Percentiles rank a stretch among this genome's conserved stretches.
These are phyloP conservation scores for Solanum medicagineum DNA, from an alignment of 257 asterid genomes.

Conservation along the genomic window DNA sequence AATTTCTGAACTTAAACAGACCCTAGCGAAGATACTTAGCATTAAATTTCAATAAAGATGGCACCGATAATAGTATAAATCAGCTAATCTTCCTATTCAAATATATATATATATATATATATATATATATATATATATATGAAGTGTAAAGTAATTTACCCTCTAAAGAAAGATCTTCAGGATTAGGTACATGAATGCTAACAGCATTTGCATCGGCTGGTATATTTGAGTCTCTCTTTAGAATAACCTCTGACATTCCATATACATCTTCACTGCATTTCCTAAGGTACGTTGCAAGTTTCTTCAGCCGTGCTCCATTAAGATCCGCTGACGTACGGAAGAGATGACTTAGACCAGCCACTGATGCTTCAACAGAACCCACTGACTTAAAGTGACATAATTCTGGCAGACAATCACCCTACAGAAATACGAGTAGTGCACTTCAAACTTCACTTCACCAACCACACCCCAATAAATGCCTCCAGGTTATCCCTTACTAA, in stretches of 20 bases:
- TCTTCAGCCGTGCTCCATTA: conserved; percentile 56
- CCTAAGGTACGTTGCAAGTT: conserved; percentile 57
- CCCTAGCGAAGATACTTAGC: background rate
- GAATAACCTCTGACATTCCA: conserved; percentile 67
- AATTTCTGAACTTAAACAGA: background rate
- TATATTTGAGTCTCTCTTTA: conserved; percentile 59
- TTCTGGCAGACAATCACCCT: conserved; percentile 32
- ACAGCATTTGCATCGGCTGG: conserved; percentile 76
- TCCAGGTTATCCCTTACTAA: background rate
- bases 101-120: background rate
- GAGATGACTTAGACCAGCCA: conserved; percentile 73
- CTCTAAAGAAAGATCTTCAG: conserved; percentile 33
- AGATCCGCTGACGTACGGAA: conserved; percentile 58
- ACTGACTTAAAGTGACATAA: conserved; percentile 31
- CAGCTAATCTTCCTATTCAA: background rate
- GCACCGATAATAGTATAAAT: background rate
- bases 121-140: background rate
- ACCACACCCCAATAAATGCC: background rate
- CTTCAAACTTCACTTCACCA: background rate
- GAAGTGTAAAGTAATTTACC: conserved; percentile 27
- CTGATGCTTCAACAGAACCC: conserved; percentile 64
- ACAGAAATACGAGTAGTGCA: conserved; percentile 1
- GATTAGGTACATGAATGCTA: conserved; percentile 64
- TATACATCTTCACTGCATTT: conserved; percentile 39
- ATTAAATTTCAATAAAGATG: background rate